Evolutionary conservation across 106 monocot genomes (phyloP), one percentile per base, ranked within the genome.

Genomic region (Phalaenopsis equestris): DNA sequence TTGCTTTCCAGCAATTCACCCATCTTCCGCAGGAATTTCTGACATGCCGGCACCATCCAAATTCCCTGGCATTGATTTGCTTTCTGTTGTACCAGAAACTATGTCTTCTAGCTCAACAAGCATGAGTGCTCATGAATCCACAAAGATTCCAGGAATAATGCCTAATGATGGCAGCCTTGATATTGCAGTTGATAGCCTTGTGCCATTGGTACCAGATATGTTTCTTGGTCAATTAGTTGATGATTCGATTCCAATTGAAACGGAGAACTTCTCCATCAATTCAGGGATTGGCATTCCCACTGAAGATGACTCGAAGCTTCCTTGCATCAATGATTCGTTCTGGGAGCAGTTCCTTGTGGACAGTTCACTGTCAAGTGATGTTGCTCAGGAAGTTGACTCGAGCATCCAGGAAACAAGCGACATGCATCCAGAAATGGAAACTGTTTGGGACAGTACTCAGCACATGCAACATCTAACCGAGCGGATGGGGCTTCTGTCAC

Each of bases 331-430:
- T 18, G 94, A 95, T 48, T 81, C 88, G 11, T 95, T 95, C 77
- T 95, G 94, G 94, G 94, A 95, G 73, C 92, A 95, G 80, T 90
- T 92, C 81, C 80, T 95, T 48, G 72, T 75, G 8, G 75, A 81
- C 21, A 88, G 88, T 68, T 87, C 94, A 14, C 18, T 90, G 30
- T 75, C 78, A 3, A 78, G 38, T 39, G 88, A 87, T 57, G 61
- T 38, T 0, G 89, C 84, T 7, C 89, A 87, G 75, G 91, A 88
- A 58, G 86, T 67, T 23, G 87, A 88, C 61, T 84, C 84, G 3
- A 73, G 76, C 38, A 41, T 49, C 15, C 83, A 83, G 47, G 88
- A 90, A 46, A 58, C 19, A 6, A 45, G 78, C n/a, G 85, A 82
- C 2, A 81, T 78, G 77, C 78, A 61, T 46, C 17, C 72, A 11